Base-by-base conservation (phyloP, 2,329 filamentous ascomycete species). In the Xylaria sp. region DNA sequence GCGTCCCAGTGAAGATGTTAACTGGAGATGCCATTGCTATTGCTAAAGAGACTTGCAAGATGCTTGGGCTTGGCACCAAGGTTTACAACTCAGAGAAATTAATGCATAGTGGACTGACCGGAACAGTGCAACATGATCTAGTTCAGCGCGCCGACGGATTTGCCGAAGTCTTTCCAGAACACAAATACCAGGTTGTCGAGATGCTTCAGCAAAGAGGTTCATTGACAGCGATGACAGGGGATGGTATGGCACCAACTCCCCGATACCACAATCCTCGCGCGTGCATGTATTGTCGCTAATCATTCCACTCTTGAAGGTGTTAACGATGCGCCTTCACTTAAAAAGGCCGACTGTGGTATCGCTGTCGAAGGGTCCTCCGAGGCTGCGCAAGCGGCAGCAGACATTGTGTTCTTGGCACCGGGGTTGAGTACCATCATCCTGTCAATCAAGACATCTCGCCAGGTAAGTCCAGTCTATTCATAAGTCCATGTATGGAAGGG, bases 11-110 rank as follows among this genome's bases (percentile, higher is more conserved):
- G 75, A 93, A 93, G 88, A 93, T 93, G 91, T 84, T 93, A 81
- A 93, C 91, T 83, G 91, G 91, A 87, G 91, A 93, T 79, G 91
- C 91, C 73, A 91, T 93, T 76, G 91, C 91, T 76, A 93, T 93
- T 74, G 91, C 91, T 69, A 93, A 93, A 85, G 91, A 93, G 83
- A 93, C 91, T 74, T 93, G 91, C 88, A 92, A 92, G 85, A 93
- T 93, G 89, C 86, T 93, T 80, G 90, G 91, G 74, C 88, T 93
- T 69, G 90, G 90, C 76, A 93, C 91, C 80, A 93, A 93, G 86
- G 91, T 94, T 74, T 93, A 93, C 86, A 92, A 93, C 85, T 93
- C 91, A 69, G 89, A 91, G 79, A 91, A 90, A 83, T 87, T 94
- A 73, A 92, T 93, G 76, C 89, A 92, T 82, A 90, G 91, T 82